Base-by-base conservation (phyloP, 1,139 yeast genomes). In the Blastobotrys apis region DNA sequence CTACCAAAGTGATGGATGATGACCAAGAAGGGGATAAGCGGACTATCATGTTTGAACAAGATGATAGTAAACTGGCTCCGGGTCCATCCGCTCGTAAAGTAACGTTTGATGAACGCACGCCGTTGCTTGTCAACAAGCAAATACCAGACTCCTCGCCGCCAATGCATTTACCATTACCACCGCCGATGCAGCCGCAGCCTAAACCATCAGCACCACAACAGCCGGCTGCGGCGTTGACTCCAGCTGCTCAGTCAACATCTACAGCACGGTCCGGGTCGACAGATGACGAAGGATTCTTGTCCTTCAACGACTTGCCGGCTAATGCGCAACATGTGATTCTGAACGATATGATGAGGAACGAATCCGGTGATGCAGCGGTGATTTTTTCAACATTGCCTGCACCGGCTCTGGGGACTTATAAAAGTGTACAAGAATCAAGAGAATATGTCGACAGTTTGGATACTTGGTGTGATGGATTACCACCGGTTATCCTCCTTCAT, bases 371-470 rank as follows among this genome's bases (percentile, higher is more conserved):
- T 12, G 68, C 77, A 1, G 82, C 90, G 0, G 79, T 90, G 8
- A 77, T 92, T 2, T 84, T 90, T 59, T 81, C 96, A 0, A 90
- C 97, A 0, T 67, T 90, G 35, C 97, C 98, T 0, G 81, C 94
- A 0, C 97, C 98, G 0, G 70, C 79, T 1, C 69, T 83, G 16
- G 95, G 95, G 1, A 82, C 95, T 0, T 92, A 87, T 64, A 69
- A 76, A 49, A 77, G 77, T 51, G 81, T 77, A 43, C 74, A 70
- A 12, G 92, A 81, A 21, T 76, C 94, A 36, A 68, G 79, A 43
- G 88, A 83, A 37, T 92, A 88, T 58, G 78, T 84, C 9, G 80
- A 80, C 47, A 83, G 83, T 53, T 69, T 92, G 45, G 84, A 88
- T 39, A 66, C 85, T 12, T 86, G 97, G 94, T 72, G 88, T 45